Conservation (phyloP, 129 eudicot species). For the Apium graveolens region DNA sequence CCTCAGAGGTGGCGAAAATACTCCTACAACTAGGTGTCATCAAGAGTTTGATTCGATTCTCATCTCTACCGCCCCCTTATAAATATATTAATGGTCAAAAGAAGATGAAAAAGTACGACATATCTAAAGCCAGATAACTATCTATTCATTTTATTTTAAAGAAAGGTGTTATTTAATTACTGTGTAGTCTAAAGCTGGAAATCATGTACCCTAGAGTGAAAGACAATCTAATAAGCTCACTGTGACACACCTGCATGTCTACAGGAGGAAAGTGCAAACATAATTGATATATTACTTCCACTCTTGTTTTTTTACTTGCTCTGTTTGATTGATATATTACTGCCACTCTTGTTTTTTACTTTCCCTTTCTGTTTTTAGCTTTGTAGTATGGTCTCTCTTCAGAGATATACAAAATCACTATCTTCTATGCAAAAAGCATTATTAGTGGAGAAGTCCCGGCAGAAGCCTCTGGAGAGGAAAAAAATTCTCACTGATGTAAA, state of each 20-base stretch:
- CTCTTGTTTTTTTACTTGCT: too few relatives aligned
- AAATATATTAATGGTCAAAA: background rate
- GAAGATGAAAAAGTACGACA: background rate
- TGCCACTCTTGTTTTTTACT: background rate
- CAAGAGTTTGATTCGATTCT: background rate
- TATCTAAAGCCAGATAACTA: background rate
- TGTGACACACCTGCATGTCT: background rate
- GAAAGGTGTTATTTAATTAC: background rate
- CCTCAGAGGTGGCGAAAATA: background rate
- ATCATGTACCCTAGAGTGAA: background rate
- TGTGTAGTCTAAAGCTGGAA: background rate
- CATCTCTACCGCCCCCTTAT: background rate
- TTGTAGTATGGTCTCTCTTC: slow-evolving; percentile 86
- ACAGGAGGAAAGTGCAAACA: too few relatives aligned
- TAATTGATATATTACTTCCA: too few relatives aligned
- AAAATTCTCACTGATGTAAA: slow-evolving; percentile 67
- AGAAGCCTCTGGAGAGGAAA: slow-evolving; percentile 81
- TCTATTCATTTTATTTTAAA: background rate
- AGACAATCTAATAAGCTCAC: background rate
- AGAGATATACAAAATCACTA: slow-evolving; percentile 68
- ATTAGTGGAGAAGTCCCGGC: slow-evolving; percentile 82
- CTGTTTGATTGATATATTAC: slow-evolving; percentile 3
- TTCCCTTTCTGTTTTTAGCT: slow-evolving; percentile 35
- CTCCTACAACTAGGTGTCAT: background rate
- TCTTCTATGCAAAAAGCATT: slow-evolving; percentile 68